Base-by-base conservation (phyloP, 441 rosid species). In the Gossypium trilobum region DNA sequence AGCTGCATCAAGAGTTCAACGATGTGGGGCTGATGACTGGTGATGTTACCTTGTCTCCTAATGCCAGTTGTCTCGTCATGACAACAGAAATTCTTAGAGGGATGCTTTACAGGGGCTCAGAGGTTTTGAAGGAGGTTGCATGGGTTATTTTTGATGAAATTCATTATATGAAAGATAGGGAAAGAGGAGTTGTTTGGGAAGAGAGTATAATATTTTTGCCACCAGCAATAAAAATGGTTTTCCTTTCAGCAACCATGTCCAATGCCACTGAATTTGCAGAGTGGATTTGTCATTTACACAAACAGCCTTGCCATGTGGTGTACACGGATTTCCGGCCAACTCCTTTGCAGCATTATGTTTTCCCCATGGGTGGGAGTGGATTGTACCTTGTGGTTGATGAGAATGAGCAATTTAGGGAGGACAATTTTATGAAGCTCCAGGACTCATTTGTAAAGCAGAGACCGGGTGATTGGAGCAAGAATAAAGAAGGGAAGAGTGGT, bases 11-110 rank as follows among this genome's bases (percentile, higher is more conserved):
- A 29, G 98, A 94, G 85, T 94, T 94, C 74, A 70, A 82, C 50
- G 98, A 94, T 82, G 98, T 94, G 50, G 98, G 98, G 36, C 82
- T 94, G 87, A 94, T 94, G 98, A 94, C 98, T 0, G 98, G 98
- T 48, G 98, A 94, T 75, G 98, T 94, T 20, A 94, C 98, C 31
- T 81, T 94, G 39, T 90, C 96, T 0, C 97, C 98, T 51, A 91
- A 91, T 70, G 97, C 97, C 7, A 91, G 96, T 76, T 88, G 93
- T 81, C 82, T 91, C 79, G 98, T 93, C 10, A 93, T 93, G 98
- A 93, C 98, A 0, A 93, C 98, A 0, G 98, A 93, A 79, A 93
- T 93, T 77, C 88, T 93, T 14, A 87, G 98, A 71, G 97, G 97
- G 2, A 93, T 93, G 98, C 96, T 93, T 78, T 91, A 86, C 56